Base-by-base conservation (phyloP, 257 asterid genomes). In the Craterostigma plantagineum region DNA sequence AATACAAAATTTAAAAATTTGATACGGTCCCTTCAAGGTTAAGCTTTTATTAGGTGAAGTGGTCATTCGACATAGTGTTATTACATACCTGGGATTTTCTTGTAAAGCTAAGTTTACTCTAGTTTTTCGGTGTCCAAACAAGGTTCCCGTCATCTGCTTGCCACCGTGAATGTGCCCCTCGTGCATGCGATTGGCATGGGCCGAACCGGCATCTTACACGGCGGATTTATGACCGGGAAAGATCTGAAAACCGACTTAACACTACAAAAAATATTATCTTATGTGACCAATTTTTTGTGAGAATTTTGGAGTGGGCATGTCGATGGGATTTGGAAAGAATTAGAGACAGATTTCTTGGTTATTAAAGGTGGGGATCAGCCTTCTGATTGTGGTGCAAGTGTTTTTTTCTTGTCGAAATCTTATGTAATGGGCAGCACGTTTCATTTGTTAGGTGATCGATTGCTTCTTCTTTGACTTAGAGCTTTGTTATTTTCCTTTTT, bases 81-180 rank as follows among this genome's bases (percentile, higher is more conserved):
- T 36, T 36, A 2, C 3, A 36, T 9, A 36, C 40, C 80, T 55
- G 0, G 96, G 70, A 47, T 75, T 81, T 41, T 85, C 94, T 34
- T 85, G 96, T 17, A 85, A 64, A 1, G 79, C 76, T 0, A 85
- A 58, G 62, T 73, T 85, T 1, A 77, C 76, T 10, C 96, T 66
- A 0, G 91, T 59, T 12, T 69, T 75, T 1, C 96, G 66, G 52
- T 65, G 54, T 4, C 96, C 96, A 51, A 77, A 85, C 0, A 85
- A 69, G 30, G 96, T 85, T 0, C 96, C 94, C 0, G 92, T 81
- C 72, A 81, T 60, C 44, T 81, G 94, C 42, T 71, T 81, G 0
- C 82, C 94, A 3, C 92, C 92, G 39, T 71, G 86, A 44, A 76
- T 58, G 56, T 74, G 87, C 8, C 76, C 69, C 27, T 70, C 91